Evolutionary conservation across 495 filamentous ascomycete genomes (phyloP), one percentile per base, ranked within the genome.

Genomic region (Penicillium herquei): DNA sequence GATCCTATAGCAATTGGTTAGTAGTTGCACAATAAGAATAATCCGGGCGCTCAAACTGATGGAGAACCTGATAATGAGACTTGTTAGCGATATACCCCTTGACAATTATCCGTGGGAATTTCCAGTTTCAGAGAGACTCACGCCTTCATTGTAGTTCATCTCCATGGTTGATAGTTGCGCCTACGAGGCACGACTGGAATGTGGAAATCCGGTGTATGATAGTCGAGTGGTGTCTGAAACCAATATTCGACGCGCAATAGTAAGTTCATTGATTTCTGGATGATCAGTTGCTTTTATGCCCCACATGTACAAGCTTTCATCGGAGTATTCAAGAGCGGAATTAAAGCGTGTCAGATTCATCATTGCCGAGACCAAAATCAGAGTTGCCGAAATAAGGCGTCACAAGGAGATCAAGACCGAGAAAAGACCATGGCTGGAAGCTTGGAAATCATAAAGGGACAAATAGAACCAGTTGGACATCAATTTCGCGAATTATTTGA

Each of bases 101-200:
- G n/a, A n/a, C n/a, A n/a, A n/a, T n/a, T n/a, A n/a, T n/a, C n/a
- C n/a, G n/a, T n/a, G n/a, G n/a, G n/a, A n/a, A n/a, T n/a, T n/a
- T n/a, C n/a, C n/a, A n/a, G n/a, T n/a, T n/a, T n/a, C n/a, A n/a
- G 21, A 26, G 16, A 13, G 9, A 62, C 62, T 63, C 45, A 71
- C 70, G 30, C 49, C 55, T 58, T 72, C 67, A 66, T 74, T 67
- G 51, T 73, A 69, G 39, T 73, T 72, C 68, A 73, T 70, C 68
- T 76, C 71, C 73, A 76, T 76, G 18, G 35, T 69, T 61, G 51
- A 14, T 42, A 46, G 34, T 6, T 13, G 12, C 9, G 9, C 34
- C 9, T 3, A 10, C 9, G 8, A 37, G 34, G 34, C 34, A 37
- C 34, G 34, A 3, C 7, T 7, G 34, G 21, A 26, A 26, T 4